Conservation (phyloP, 1,284 basidiomycete genomes). For the Boletellus deceptivus region DNA sequence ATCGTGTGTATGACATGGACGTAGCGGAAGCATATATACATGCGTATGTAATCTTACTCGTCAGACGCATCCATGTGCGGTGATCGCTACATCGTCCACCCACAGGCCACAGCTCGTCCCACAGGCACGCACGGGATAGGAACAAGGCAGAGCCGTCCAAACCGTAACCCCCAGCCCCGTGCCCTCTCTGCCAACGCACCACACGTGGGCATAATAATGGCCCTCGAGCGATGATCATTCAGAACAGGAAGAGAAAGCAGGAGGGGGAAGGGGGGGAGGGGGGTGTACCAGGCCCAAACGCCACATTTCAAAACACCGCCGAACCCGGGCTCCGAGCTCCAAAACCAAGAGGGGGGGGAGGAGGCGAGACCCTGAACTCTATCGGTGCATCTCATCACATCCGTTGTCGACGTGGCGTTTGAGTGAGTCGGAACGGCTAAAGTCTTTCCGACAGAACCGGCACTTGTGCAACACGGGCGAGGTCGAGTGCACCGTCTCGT, state of each 20-base stretch:
- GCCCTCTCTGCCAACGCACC: neutral
- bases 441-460: constrained; percentile 67
- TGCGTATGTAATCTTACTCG: constrained; percentile 6
- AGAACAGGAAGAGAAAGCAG: constrained; percentile 11
- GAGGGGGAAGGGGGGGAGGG: neutral
- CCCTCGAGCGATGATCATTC: constrained; percentile 15
- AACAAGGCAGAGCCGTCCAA: neutral
- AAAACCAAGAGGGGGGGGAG: neutral
- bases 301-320: constrained; percentile 12
- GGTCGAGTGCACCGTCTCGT: constrained; percentile 67
- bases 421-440: constrained; percentile 62
- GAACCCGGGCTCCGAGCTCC: constrained; percentile 15
- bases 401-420: constrained; percentile 68
- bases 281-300: constrained; percentile 16
- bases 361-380: constrained; percentile 15
- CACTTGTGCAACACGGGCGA: constrained; percentile 62
- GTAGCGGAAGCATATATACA: neutral
- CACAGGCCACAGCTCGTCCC: neutral
- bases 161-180: neutral
- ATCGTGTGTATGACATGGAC: constrained; percentile 9
- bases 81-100: constrained; percentile 1
- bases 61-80: constrained; percentile 9
- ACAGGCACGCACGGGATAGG: constrained; percentile 4
- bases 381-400: constrained; percentile 54
- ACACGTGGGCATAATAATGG: constrained; percentile 9